Evolutionary conservation across 2,329 filamentous ascomycete genomes (phyloP).

Genomic region (Diatrype stigma): DNA sequence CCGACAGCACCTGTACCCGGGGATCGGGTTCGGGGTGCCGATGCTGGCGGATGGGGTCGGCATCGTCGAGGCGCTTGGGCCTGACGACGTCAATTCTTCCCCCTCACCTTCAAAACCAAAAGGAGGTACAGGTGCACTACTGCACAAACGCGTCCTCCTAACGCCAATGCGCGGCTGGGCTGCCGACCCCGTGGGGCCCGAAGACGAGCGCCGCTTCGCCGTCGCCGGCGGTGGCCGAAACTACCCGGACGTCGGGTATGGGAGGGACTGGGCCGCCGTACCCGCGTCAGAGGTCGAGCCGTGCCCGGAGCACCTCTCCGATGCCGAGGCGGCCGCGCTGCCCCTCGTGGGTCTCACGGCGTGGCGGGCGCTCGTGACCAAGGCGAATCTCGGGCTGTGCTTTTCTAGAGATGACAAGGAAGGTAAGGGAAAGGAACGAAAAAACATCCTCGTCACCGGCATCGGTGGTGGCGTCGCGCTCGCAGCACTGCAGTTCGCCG

Average conservation of each 20-base stretch:
- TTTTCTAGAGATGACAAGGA: conserved; percentile 46
- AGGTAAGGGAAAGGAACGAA: conserved; percentile 40
- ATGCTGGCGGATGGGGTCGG: conserved; percentile 82
- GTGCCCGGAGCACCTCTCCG: conserved; percentile 66
- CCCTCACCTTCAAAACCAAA: conserved; percentile 11
- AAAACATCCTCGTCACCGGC: conserved; percentile 81
- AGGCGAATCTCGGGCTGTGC: conserved; percentile 45
- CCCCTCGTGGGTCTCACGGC: conserved; percentile 83
- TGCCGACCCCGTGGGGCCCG: conserved; percentile 66
- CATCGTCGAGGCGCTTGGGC: conserved; percentile 62
- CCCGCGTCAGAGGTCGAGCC: conserved; percentile 69
- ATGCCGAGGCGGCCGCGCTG: conserved; percentile 75
- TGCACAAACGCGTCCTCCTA: conserved; percentile 66
- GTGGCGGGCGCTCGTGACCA: conserved; percentile 81
- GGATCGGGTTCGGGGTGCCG: conserved; percentile 72
- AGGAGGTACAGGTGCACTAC: conserved; percentile 35
- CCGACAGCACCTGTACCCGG: conserved; percentile 86
- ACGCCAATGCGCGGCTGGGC: conserved; percentile 78
- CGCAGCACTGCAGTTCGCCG: conserved; percentile 74
- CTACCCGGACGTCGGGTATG: conserved; percentile 60
- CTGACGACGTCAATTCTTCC: too few species aligned
- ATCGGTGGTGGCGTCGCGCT: conserved; percentile 92
- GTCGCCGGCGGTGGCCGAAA: conserved; percentile 67
- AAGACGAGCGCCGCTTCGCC: conserved; percentile 50
- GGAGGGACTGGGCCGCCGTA: conserved; percentile 69